Evolutionary conservation across 2,329 filamentous ascomycete genomes (phyloP).

Genomic region (Diplodia scrobiculata): DNA sequence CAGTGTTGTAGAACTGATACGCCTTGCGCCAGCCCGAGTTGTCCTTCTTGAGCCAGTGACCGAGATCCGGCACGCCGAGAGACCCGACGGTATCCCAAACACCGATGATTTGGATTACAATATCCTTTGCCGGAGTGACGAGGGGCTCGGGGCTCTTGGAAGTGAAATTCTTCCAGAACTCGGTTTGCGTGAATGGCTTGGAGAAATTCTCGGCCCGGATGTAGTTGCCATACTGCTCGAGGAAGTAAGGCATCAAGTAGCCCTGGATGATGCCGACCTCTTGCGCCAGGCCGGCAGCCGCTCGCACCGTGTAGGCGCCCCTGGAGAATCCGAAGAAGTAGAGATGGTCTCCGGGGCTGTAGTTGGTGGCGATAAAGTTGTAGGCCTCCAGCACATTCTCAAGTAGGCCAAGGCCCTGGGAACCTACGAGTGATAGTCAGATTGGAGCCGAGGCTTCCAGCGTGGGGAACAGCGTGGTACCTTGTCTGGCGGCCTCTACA

Average conservation of each 20-base stretch:
- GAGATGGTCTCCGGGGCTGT: constrained; percentile 45
- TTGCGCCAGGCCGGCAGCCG: constrained; percentile 49
- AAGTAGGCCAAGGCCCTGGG: constrained; percentile 42
- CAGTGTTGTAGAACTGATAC: constrained; percentile 27
- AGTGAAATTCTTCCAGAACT: background rate
- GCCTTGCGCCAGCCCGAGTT: constrained; percentile 27
- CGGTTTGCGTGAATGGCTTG: background rate
- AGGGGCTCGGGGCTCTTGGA: background rate
- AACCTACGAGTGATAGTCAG: background rate
- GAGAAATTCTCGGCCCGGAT: background rate
- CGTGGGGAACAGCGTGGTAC: background rate
- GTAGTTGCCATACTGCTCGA: constrained; percentile 32
- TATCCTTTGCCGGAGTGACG: background rate
- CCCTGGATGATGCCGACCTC: constrained; percentile 53
- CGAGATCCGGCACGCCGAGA: constrained; percentile 2
- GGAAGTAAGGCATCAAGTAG: constrained; percentile 52
- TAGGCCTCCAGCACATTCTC: constrained; percentile 54
- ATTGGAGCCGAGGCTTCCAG: background rate
- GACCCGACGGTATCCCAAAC: constrained; percentile 51
- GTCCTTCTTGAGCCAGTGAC: constrained; percentile 9
- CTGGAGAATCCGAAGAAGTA: constrained; percentile 52
- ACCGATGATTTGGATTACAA: constrained; percentile 48
- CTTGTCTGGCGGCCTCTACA: background rate
- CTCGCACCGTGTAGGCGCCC: constrained; percentile 48
- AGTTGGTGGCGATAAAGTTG: constrained; percentile 57